A percentile compares a stretch with the other conserved stretches of the same genome.
These are phyloP conservation scores for Miamiensis avidus DNA, from an alignment of 169 alveolate genomes.

Conservation along the genomic window DNA sequence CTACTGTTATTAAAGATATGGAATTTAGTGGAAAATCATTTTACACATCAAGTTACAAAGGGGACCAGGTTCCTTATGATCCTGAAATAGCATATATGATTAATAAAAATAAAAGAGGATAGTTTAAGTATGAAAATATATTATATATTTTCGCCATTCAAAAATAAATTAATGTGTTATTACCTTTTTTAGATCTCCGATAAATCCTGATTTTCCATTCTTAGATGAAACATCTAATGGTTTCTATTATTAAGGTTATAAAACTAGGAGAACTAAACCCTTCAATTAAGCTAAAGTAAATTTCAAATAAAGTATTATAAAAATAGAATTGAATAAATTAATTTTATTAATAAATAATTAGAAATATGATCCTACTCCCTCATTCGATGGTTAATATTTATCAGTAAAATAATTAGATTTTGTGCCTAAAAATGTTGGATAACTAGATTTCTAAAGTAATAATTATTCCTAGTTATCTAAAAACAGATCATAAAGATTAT, in stretches of 20 bases:
- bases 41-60: slow-evolving; percentile 1
- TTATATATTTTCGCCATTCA: background rate
- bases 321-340: background rate
- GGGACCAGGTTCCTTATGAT: slow-evolving; percentile 15
- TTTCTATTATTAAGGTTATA: background rate
- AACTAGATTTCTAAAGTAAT: too few species aligned
- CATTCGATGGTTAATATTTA: slow-evolving; percentile 8
- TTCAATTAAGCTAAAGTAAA: background rate
- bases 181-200: slow-evolving; percentile 8
- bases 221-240: slow-evolving; percentile 3
- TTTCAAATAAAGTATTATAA: background rate
- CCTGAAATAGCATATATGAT: slow-evolving; percentile 13
- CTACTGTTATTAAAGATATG: slow-evolving; percentile 27
- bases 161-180: background rate
- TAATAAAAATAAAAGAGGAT: slow-evolving; percentile 22
- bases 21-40: slow-evolving; percentile 17
- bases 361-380: slow-evolving; percentile 18
- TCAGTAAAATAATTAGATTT: slow-evolving; percentile 14
- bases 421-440: background rate
- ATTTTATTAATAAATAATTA: background rate
- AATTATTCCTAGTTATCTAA: too few species aligned
- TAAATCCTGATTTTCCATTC: slow-evolving; percentile 30
- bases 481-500: too few species aligned
- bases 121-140: slow-evolving; percentile 11
- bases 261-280: slow-evolving; percentile 1